Percentiles rank a stretch among this genome's conserved stretches.
Conservation (phyloP, 805 yeast species). For the Nakazawaea wickerhamii region DNA sequence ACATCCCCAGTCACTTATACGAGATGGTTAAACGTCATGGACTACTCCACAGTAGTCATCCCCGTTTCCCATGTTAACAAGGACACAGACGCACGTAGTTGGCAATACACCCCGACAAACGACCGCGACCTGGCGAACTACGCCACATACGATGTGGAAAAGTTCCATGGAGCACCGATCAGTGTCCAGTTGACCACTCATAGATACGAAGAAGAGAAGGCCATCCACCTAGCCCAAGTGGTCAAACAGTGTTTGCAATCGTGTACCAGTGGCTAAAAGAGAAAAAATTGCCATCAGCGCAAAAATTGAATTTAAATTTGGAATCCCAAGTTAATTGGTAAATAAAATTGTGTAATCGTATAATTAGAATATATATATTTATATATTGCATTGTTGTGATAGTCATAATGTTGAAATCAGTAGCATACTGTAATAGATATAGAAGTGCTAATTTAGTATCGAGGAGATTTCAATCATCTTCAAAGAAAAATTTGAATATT, state of each 20-base stretch:
- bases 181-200: conserved; percentile 49
- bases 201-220: conserved; percentile 55
- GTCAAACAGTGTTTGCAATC: conserved; percentile 10
- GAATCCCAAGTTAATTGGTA: no score
- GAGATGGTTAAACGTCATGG: conserved; percentile 46
- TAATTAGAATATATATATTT: not conserved
- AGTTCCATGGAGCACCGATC: conserved; percentile 48
- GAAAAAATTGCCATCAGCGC: not conserved
- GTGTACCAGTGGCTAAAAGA: not conserved
- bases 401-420: not conserved
- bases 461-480: conserved; percentile 13
- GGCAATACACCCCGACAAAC: conserved; percentile 22
- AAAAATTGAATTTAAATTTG: not conserved
- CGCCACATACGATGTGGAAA: conserved; percentile 41
- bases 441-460: not conserved
- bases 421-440: not conserved
- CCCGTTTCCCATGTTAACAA: conserved; percentile 39
- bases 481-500: conserved; percentile 11
- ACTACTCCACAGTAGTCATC: conserved; percentile 39
- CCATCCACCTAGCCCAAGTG: conserved; percentile 32
- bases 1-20: conserved; percentile 47
- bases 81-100: conserved; percentile 24
- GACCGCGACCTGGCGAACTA: conserved; percentile 27
- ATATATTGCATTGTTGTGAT: no score
- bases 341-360: no score